These are phyloP conservation scores for Podospora pseudopauciseta DNA, from an alignment of 495 filamentous ascomycete species.

Conservation along the genomic window DNA sequence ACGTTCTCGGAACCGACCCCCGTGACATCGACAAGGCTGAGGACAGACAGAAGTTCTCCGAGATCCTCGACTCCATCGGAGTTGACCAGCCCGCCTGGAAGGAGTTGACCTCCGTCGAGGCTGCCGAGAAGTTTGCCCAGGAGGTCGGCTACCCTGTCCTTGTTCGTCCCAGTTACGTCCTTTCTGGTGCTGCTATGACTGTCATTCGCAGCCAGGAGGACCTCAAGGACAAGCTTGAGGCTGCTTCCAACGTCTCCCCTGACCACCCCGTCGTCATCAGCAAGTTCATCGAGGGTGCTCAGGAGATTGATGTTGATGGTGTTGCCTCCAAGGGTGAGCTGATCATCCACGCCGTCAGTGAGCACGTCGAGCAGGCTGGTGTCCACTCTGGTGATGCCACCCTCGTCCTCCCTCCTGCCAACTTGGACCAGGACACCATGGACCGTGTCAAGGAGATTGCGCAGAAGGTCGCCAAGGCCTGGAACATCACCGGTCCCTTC, in stretches of 20 bases:
- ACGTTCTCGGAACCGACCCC: slow-evolving; percentile 86
- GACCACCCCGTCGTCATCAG: slow-evolving; percentile 99
- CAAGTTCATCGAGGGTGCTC: slow-evolving; percentile 96
- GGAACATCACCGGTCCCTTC: slow-evolving; percentile 95
- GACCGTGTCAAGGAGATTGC: slow-evolving; percentile 90
- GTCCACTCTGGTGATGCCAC: slow-evolving; percentile 98
- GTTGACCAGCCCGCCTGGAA: slow-evolving; percentile 98
- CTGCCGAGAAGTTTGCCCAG: slow-evolving; percentile 79
- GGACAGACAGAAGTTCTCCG: slow-evolving; percentile 96
- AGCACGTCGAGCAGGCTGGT: slow-evolving; percentile 96
- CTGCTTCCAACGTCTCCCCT: slow-evolving; percentile 86
- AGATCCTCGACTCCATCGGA: slow-evolving; percentile 89
- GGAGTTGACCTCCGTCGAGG: slow-evolving; percentile 87
- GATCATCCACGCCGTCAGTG: slow-evolving; percentile 89
- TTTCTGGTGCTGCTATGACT: slow-evolving; percentile 98
- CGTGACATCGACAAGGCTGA: slow-evolving; percentile 95
- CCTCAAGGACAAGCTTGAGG: slow-evolving; percentile 83
- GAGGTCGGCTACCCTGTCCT: slow-evolving; percentile 91
- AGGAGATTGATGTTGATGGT: slow-evolving; percentile 97
- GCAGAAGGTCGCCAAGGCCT: slow-evolving; percentile 91
- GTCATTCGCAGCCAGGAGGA: slow-evolving; percentile 93
- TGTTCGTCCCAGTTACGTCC: slow-evolving; percentile 93
- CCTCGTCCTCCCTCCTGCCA: slow-evolving; percentile 83
- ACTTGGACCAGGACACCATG: slow-evolving; percentile 70
- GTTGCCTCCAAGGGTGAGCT: slow-evolving; percentile 83